Percentiles rank a stretch among this genome's conserved stretches.
phyloP scores from a whole-genome alignment of 371 early-diverging fungal species.

The Blastocladiella emersonii region DNA sequence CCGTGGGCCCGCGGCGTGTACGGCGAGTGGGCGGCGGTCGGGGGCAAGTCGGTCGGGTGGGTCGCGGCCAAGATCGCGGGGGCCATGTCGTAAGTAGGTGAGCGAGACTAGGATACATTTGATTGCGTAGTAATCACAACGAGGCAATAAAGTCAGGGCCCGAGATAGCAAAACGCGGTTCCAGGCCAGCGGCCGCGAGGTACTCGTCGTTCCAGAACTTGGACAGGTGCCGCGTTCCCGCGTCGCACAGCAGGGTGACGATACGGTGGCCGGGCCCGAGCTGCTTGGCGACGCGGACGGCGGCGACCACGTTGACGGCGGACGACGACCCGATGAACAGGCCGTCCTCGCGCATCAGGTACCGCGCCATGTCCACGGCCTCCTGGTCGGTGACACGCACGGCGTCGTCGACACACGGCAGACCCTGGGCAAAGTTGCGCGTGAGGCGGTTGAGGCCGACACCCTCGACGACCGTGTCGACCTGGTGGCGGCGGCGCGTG shows the following conservation, averaged over 20 bases:
- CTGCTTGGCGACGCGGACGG: conserved; percentile 50
- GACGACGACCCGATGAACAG: conserved; percentile 84
- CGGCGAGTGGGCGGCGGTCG: no score
- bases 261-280: conserved; percentile 65
- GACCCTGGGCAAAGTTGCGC: conserved; percentile 53
- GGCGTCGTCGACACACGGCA: conserved; percentile 65
- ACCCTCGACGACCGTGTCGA: conserved; percentile 92
- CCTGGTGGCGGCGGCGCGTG: conserved; percentile 77
- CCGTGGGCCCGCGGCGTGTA: neutral
- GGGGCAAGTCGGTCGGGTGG: no score
- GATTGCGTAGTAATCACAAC: no score
- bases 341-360: conserved; percentile 69
- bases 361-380: conserved; percentile 81
- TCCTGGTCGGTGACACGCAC: conserved; percentile 77
- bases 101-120: no score
- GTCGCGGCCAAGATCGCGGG: no score
- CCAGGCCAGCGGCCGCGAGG: neutral
- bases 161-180: neutral
- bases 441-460: conserved; percentile 92
- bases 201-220: conserved; percentile 56
- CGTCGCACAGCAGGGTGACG: conserved; percentile 70
- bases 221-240: conserved; percentile 67
- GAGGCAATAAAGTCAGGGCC: neutral
- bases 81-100: no score
- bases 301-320: conserved; percentile 84